phyloP scores from a whole-genome alignment of 495 filamentous ascomycete species.

The Neurospora sp. region DNA sequence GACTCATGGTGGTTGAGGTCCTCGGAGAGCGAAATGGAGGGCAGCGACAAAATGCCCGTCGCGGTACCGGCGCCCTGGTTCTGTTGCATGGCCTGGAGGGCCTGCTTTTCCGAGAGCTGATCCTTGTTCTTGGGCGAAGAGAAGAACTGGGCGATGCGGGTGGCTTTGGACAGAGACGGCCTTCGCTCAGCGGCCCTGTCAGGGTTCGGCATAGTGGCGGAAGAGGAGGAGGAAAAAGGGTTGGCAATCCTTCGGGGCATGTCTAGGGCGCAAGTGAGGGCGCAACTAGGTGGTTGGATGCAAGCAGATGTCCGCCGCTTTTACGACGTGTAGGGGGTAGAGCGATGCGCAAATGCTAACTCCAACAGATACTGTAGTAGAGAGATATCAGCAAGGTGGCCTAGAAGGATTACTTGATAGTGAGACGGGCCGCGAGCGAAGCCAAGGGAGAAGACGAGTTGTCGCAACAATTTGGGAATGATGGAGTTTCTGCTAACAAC shows the following conservation, averaged over 20 bases:
- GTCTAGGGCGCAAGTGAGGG: slow-evolving; percentile 8
- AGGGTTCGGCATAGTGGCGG: slow-evolving; percentile 24
- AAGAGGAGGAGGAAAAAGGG: slow-evolving; percentile 21
- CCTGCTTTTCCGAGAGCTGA: slow-evolving; percentile 40
- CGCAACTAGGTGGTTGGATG: background rate
- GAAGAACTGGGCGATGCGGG: slow-evolving; percentile 51
- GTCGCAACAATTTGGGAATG: background rate
- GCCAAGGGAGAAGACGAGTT: background rate
- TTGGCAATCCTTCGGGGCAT: slow-evolving; percentile 46
- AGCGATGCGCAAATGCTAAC: slow-evolving; percentile 6
- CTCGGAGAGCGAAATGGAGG: slow-evolving; percentile 86
- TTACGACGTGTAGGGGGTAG: background rate
- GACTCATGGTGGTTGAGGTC: slow-evolving; percentile 58
- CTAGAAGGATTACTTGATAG: background rate
- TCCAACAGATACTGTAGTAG: slow-evolving; percentile 11
- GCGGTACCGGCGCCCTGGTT: slow-evolving; percentile 53
- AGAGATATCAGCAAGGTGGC: slow-evolving; percentile 5
- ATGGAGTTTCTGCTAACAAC: background rate
- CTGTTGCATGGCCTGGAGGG: slow-evolving; percentile 54
- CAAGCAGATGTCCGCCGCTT: background rate
- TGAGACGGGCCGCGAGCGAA: background rate
- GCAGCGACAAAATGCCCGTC: slow-evolving; percentile 60
- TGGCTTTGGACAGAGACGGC: slow-evolving; percentile 48
- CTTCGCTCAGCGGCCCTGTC: slow-evolving; percentile 36
- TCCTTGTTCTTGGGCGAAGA: slow-evolving; percentile 61